Evolutionary conservation across 2,329 filamentous ascomycete genomes (phyloP).

Genomic region (Stemphylium beticola): DNA sequence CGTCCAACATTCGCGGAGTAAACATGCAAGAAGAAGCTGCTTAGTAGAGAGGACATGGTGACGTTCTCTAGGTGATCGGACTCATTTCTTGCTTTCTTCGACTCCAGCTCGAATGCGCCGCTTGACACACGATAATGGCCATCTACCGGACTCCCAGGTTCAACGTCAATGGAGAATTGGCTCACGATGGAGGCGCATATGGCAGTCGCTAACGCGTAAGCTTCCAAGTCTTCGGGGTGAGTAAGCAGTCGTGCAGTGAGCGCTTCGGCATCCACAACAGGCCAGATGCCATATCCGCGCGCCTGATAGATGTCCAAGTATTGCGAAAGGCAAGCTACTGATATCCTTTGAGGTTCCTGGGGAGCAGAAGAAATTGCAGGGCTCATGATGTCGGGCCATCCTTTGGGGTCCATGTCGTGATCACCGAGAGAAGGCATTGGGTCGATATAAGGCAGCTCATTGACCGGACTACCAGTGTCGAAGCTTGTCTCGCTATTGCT

Average conservation of each 20-base stretch:
- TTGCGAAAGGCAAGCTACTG: constrained; percentile 40
- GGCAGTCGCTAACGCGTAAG: constrained; percentile 40
- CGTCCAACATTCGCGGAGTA: constrained; percentile 45
- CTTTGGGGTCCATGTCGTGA: constrained; percentile 22
- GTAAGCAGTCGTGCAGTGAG: constrained; percentile 42
- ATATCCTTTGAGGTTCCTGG: constrained; percentile 36
- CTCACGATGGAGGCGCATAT: constrained; percentile 45
- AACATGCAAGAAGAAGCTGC: constrained; percentile 45
- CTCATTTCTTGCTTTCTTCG: constrained; percentile 34
- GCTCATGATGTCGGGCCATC: constrained; percentile 36
- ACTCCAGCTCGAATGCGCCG: constrained; percentile 38
- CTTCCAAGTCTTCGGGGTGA: constrained; percentile 39
- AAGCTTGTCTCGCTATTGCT: constrained; percentile 44
- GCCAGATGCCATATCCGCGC: constrained; percentile 45
- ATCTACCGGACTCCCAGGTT: constrained; percentile 40
- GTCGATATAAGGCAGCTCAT: constrained; percentile 36
- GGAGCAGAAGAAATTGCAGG: constrained; percentile 21
- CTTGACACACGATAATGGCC: constrained; percentile 43
- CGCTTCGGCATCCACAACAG: constrained; percentile 42
- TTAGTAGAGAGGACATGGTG: constrained; percentile 37
- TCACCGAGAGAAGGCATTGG: constrained; percentile 30
- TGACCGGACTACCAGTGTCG: constrained; percentile 38
- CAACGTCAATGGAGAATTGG: constrained; percentile 43
- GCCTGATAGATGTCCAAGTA: constrained; percentile 42
- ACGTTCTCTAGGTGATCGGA: constrained; percentile 42